Conservation (phyloP, 83 land plant species). For the Isoetes engelmannii region DNA sequence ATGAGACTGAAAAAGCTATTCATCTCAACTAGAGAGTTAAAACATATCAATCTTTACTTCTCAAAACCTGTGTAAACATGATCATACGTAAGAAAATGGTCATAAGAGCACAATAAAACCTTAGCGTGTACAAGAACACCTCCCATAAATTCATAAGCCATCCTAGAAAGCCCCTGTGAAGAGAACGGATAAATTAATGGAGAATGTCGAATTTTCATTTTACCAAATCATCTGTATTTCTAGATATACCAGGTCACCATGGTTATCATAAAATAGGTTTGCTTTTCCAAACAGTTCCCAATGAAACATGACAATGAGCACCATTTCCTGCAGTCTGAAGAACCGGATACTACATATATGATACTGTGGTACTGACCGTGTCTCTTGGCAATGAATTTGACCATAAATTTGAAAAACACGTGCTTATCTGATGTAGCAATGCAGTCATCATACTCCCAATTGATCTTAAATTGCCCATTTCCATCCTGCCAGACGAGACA, state of each 20-base stretch:
- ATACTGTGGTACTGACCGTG: conserved; percentile 15
- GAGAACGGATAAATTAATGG: background rate
- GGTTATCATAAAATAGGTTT: conserved; percentile 21
- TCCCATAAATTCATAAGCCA: conserved; percentile 27
- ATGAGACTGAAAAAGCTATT: too few species aligned
- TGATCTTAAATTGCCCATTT: conserved; percentile 37
- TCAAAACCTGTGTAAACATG: background rate
- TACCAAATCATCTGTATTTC: background rate
- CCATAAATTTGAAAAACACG: conserved; percentile 35
- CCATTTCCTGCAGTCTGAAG: conserved; percentile 21
- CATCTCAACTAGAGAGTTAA: too few species aligned
- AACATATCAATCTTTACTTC: too few species aligned
- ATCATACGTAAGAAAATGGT: background rate
- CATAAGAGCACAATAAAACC: conserved; percentile 2
- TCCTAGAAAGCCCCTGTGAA: conserved; percentile 22
- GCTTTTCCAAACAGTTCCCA: conserved; percentile 19
- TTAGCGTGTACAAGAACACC: conserved; percentile 23
- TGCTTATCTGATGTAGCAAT: conserved; percentile 30
- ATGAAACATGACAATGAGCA: conserved; percentile 28
- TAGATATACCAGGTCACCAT: conserved; percentile 19
- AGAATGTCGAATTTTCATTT: background rate
- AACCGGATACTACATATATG: background rate
- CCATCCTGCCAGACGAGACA: conserved; percentile 18
- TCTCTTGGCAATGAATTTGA: conserved; percentile 28
- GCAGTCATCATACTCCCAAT: conserved; percentile 38